Conservation (phyloP, 768 basidiomycete species). For the Termitomyces sp. region DNA sequence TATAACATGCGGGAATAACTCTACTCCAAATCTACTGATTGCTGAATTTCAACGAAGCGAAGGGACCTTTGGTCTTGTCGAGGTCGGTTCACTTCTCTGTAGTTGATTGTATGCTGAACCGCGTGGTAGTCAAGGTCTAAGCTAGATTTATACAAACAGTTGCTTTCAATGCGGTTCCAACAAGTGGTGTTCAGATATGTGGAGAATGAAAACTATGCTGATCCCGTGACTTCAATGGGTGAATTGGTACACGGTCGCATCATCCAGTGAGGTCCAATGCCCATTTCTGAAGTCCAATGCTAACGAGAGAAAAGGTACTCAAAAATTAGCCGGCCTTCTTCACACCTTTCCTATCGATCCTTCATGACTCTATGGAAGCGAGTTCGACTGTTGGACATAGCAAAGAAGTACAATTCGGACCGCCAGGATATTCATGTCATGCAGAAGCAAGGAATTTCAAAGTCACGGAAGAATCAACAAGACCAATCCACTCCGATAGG, state of each 20-base stretch:
- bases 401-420: slow-evolving; percentile 27
- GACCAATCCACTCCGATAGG: slow-evolving; percentile 54
- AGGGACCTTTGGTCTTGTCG: slow-evolving; percentile 76
- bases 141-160: slow-evolving; percentile 79
- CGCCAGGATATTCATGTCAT: slow-evolving; percentile 24
- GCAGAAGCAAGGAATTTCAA: slow-evolving; percentile 11
- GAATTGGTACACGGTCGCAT: slow-evolving; percentile 52
- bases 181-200: slow-evolving; percentile 57
- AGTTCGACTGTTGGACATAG: slow-evolving; percentile 36
- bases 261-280: slow-evolving; percentile 30
- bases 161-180: slow-evolving; percentile 66
- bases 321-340: slow-evolving; percentile 21
- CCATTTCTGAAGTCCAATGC: not conserved
- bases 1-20: slow-evolving; percentile 79
- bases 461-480: slow-evolving; percentile 22
- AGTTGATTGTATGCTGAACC: not conserved
- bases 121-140: slow-evolving; percentile 65
- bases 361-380: slow-evolving; percentile 53
- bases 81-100: slow-evolving; percentile 38
- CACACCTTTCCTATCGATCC: slow-evolving; percentile 30
- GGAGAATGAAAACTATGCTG: slow-evolving; percentile 72
- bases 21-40: slow-evolving; percentile 78
- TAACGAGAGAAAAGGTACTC: slow-evolving; percentile 20
- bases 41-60: slow-evolving; percentile 72
- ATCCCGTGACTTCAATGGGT: slow-evolving; percentile 62